These are phyloP conservation scores for Neoarthrinium moseri DNA, from an alignment of 2,329 filamentous ascomycete species.

Conservation along the genomic window DNA sequence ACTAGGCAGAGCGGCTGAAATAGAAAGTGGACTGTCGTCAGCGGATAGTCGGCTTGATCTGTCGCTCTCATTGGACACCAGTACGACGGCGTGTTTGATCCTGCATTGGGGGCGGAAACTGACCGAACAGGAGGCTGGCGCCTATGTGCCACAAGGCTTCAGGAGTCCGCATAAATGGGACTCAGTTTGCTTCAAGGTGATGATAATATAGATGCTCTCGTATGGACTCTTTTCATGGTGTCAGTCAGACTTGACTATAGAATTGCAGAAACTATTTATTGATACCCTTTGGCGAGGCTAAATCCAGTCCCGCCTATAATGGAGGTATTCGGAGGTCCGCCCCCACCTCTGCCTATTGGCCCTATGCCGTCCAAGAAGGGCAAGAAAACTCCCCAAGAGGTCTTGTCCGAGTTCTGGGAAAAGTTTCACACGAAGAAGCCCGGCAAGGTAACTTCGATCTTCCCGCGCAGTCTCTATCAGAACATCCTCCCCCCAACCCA, in stretches of 20 bases:
- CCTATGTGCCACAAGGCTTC: background rate
- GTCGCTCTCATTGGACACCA: background rate
- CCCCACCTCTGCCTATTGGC: conserved; percentile 3
- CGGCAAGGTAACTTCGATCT: conserved; percentile 43
- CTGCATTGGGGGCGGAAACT: background rate
- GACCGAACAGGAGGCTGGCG: background rate
- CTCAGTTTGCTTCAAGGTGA: background rate
- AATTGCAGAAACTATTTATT: background rate
- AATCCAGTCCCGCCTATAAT: background rate
- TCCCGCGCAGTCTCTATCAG: conserved; percentile 38
- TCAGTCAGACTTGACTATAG: background rate
- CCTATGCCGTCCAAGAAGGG: conserved; percentile 15
- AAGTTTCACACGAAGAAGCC: conserved; percentile 38
- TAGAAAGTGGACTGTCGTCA: background rate
- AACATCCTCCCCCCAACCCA: conserved; percentile 26
- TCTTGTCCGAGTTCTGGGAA: conserved; percentile 40
- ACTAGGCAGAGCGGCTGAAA: background rate
- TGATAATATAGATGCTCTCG: background rate
- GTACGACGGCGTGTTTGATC: background rate
- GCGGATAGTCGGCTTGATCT: background rate
- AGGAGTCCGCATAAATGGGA: background rate
- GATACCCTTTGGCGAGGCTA: background rate
- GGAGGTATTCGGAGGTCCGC: conserved; percentile 3
- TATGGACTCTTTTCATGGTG: background rate
- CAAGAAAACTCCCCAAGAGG: conserved; percentile 35